These are phyloP conservation scores for Magnusiomyces ingens DNA, from an alignment of 1,139 yeast genomes.

Conservation along the genomic window DNA sequence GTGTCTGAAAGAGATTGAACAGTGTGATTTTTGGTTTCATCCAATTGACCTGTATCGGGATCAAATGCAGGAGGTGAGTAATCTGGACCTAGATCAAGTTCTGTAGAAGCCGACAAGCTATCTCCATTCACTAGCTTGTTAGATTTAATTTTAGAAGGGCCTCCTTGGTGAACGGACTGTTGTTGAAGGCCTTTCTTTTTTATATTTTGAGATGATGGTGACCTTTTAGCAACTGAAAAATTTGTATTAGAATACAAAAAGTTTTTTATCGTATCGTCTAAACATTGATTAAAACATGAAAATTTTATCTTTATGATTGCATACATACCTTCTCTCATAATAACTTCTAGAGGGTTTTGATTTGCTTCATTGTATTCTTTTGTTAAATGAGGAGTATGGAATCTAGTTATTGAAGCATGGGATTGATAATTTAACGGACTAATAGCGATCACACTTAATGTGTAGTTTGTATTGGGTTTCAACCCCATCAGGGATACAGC, in stretches of 20 bases:
- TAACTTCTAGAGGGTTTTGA: constrained; percentile 1
- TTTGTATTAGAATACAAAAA: constrained; percentile 6
- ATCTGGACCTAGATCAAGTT: neutral
- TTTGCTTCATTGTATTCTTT: constrained; percentile 21
- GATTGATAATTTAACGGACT: constrained; percentile 31
- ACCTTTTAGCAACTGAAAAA: neutral
- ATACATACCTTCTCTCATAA: constrained; percentile 5
- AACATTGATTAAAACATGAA: constrained; percentile 5
- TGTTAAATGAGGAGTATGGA: constrained; percentile 23
- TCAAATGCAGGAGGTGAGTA: too few species aligned
- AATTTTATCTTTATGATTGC: neutral
- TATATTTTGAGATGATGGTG: neutral
- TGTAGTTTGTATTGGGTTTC: constrained; percentile 43
- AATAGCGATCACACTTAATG: constrained; percentile 51
- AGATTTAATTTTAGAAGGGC: neutral
- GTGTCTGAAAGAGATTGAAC: constrained; percentile 45
- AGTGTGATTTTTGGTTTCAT: constrained; percentile 23
- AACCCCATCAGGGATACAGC: constrained; percentile 39
- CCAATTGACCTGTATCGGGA: too few species aligned
- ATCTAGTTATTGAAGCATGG: constrained; percentile 25
- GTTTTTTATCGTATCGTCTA: neutral
- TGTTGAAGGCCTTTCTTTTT: neutral
- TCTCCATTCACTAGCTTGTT: neutral
- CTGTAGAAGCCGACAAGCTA: neutral
- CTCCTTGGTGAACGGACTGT: too few species aligned